Evolutionary conservation across 2,329 filamentous ascomycete species (phyloP).

Genomic region (Botrytis galanthina): DNA sequence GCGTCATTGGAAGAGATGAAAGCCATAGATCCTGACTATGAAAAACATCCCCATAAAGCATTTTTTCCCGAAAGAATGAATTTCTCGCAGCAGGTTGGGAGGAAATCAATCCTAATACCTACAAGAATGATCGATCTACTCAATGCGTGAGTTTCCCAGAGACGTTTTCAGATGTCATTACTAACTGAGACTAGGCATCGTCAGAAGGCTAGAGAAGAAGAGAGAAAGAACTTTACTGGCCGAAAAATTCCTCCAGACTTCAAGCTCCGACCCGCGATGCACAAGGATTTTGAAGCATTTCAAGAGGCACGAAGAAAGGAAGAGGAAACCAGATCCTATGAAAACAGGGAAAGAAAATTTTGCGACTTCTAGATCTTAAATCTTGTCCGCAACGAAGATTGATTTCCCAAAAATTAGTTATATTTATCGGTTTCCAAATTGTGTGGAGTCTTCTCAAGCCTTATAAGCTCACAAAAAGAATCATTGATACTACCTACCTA

Average conservation of each 20-base stretch:
- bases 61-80: not conserved
- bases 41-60: not conserved
- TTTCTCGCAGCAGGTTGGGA: not conserved
- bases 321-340: not conserved
- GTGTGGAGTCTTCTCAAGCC: accelerated
- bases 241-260: not conserved
- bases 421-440: too few relatives aligned
- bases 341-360: not conserved
- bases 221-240: not conserved
- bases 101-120: not conserved
- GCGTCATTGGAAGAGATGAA: not conserved
- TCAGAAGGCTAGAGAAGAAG: not conserved
- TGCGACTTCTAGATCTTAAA: not conserved
- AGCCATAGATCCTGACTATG: not conserved
- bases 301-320: not conserved
- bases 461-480: not conserved
- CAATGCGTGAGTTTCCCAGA: not conserved
- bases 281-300: not conserved
- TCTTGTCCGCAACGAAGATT: accelerated
- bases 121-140: not conserved
- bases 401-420: not conserved
- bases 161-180: not conserved
- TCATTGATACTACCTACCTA: accelerated
- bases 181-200: not conserved
- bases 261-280: not conserved